phyloP scores from a whole-genome alignment of 2,329 filamentous ascomycete genomes.

The Conoideocrella luteorostrata region DNA sequence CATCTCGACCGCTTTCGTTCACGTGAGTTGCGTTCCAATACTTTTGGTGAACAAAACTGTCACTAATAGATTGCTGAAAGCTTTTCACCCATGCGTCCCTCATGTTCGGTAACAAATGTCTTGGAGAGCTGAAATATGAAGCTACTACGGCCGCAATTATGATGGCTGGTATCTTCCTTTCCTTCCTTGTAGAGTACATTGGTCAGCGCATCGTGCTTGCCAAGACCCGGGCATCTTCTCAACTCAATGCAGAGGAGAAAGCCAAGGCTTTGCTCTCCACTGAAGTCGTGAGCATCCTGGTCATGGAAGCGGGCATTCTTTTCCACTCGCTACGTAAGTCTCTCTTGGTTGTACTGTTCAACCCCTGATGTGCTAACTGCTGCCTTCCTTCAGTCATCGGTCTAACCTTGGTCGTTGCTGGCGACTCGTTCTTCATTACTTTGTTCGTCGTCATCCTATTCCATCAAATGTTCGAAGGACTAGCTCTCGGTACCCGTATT shows the following conservation, averaged over 20 bases:
- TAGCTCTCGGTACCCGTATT: conserved; percentile 67
- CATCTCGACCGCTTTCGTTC: conserved; percentile 64
- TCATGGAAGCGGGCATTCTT: conserved; percentile 67
- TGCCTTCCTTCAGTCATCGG: conserved; percentile 45
- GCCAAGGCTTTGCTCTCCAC: conserved; percentile 23
- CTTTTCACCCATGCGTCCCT: conserved; percentile 66
- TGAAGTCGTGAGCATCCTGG: conserved; percentile 55
- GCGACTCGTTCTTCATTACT: conserved; percentile 48
- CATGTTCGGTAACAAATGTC: conserved; percentile 66
- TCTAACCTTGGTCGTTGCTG: conserved; percentile 55
- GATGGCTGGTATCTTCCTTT: conserved; percentile 67
- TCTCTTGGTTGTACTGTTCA: background rate
- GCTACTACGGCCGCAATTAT: conserved; percentile 62
- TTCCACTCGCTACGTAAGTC: conserved; percentile 64
- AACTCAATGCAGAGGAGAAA: conserved; percentile 18
- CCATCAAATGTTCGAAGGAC: conserved; percentile 72
- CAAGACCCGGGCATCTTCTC: conserved; percentile 22
- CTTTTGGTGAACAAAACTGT: background rate
- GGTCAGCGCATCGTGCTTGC: conserved; percentile 51
- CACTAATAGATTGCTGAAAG: conserved; percentile 29
- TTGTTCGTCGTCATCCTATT: conserved; percentile 66
- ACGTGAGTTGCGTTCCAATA: conserved; percentile 36
- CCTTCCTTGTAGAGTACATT: conserved; percentile 64
- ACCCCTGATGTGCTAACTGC: background rate
- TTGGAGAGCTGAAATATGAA: conserved; percentile 62